A percentile compares a stretch with the other conserved stretches of the same genome.
Conservation (phyloP, 306 rosid species). For the Acacia crassicarpa region DNA sequence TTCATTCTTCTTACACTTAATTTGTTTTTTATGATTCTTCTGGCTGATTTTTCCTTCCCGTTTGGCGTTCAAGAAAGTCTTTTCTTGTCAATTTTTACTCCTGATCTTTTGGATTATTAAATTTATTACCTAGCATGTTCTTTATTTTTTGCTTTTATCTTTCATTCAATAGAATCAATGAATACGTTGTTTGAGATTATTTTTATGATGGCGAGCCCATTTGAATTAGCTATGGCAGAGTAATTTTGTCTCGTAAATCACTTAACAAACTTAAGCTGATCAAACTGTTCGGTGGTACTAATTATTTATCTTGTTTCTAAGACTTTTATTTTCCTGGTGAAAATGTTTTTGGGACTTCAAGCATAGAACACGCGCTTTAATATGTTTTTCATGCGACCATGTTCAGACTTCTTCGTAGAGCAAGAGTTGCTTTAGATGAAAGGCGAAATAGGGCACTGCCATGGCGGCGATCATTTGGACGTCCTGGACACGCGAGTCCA, state of each 20-base stretch:
- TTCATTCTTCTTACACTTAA: not conserved
- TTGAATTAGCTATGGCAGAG: no score
- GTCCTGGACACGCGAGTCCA: conserved; percentile 36
- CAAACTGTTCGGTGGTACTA: not conserved
- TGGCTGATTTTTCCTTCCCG: not conserved
- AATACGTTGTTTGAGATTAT: not conserved
- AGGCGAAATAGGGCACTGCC: conserved; percentile 44
- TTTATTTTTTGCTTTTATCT: not conserved
- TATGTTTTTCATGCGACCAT: not conserved
- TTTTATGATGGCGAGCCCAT: no score
- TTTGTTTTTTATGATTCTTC: not conserved
- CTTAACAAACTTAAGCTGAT: not conserved
- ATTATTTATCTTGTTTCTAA: not conserved
- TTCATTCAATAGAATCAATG: not conserved
- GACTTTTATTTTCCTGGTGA: not conserved
- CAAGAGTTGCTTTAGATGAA: conserved; percentile 27
- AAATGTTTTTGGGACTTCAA: not conserved
- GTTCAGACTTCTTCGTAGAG: conserved; percentile 34
- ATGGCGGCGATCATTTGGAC: conserved; percentile 66
- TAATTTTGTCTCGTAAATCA: not conserved
- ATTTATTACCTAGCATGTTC: not conserved
- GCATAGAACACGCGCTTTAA: not conserved
- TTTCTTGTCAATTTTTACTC: not conserved
- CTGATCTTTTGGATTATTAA: not conserved
- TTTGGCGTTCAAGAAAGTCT: not conserved